Evolutionary conservation across 306 rosid genomes (phyloP), one percentile per base, ranked within the genome.

Genomic region (Quercus alba): DNA sequence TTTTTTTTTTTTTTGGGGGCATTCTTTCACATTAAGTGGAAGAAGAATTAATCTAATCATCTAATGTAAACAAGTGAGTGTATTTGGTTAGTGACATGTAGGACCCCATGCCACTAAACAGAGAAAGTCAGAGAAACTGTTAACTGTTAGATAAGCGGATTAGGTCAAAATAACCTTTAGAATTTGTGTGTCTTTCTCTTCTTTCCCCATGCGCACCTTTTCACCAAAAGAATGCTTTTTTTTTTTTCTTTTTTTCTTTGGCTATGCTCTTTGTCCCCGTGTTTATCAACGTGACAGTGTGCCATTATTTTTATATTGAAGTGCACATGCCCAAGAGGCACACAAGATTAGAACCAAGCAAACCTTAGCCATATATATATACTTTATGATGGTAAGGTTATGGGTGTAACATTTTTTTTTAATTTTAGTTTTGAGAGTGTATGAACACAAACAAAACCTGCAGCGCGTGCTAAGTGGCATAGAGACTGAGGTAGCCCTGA

Each of bases 111-210:
- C 18, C 81, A 49, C 59, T 35, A 35, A 59, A 81, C 55, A 72
- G 72, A 72, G 72, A 79, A 79, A 54, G 63, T 72, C 15, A 41
- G 56, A 80, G 46, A 0, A 8, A 41, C 46, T 41, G 46, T 41
- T 38, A 77, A 31, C 35, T 41, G 74, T 25, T 56, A 2, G 56
- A 46, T 33, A 25, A 73, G 68, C 46, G 66, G 19, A 62, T 52
- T 73, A 72, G 71, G 85, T 85, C 85, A 81, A 85, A 85, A 70
- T 25, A 19, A 75, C 82, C 83, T 81, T 81, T 81, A 78, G 83
- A 81, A 81, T 68, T 66, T 66, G 14, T 6, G 54, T 68, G 77
- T 81, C 81, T 72, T 64, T 71, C 55, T 83, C 86, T 74, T 33
- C 80, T 75, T 81, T 84, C 72, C 74, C 83, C 73, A 77, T 61